phyloP scores from a whole-genome alignment of 2,329 filamentous ascomycete genomes.

The Fusarium domesticum region DNA sequence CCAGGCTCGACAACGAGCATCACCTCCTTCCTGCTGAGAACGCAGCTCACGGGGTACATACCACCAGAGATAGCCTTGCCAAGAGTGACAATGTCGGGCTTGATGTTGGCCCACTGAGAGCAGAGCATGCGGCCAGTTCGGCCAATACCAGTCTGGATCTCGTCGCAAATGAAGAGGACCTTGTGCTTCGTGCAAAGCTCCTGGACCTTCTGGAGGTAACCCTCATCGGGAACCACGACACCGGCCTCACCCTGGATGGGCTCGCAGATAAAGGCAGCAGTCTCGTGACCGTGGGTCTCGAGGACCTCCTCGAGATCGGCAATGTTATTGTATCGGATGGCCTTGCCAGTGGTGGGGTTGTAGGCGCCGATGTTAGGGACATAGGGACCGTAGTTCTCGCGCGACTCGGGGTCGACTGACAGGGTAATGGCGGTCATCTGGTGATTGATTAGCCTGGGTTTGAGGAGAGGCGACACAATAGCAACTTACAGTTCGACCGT shows the following conservation, averaged over 20 bases:
- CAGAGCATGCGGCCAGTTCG: slow-evolving; percentile 92
- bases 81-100: slow-evolving; percentile 89
- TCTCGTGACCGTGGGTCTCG: slow-evolving; percentile 19
- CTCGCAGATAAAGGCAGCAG: slow-evolving; percentile 22
- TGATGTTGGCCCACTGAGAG: slow-evolving; percentile 91
- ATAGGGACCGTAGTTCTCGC: slow-evolving; percentile 95
- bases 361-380: slow-evolving; percentile 80
- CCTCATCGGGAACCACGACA: slow-evolving; percentile 82
- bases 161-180: slow-evolving; percentile 92
- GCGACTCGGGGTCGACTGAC: slow-evolving; percentile 91
- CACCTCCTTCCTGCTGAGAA: slow-evolving; percentile 81
- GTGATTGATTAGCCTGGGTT: not conserved
- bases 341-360: slow-evolving; percentile 19
- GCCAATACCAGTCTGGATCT: slow-evolving; percentile 97
- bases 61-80: slow-evolving; percentile 98
- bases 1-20: slow-evolving; percentile 97
- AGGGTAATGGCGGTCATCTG: slow-evolving; percentile 93
- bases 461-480: not conserved
- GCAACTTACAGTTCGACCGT: slow-evolving; percentile 60
- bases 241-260: slow-evolving; percentile 78
- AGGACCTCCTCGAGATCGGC: slow-evolving; percentile 22
- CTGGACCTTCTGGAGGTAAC: slow-evolving; percentile 75
- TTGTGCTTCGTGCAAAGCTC: slow-evolving; percentile 93
- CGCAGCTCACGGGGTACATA: slow-evolving; percentile 97
- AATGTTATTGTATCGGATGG: slow-evolving; percentile 22